Conservation (phyloP, 2,329 filamentous ascomycete genomes). For the Hymenoscyphus repandus region DNA sequence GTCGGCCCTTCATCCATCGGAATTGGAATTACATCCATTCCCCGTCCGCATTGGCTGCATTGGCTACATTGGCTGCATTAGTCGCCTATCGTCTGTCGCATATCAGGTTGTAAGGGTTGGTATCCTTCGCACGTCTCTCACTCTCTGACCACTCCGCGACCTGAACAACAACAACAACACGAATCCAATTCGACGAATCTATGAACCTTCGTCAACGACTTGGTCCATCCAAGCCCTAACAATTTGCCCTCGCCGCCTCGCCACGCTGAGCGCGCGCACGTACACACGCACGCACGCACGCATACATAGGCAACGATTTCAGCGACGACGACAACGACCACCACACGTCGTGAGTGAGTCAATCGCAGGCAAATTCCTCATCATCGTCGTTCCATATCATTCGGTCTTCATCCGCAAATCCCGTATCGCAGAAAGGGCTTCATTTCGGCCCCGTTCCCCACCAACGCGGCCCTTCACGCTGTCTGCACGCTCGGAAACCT, state of each 20-base stretch:
- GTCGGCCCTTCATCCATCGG: neutral
- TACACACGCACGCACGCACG: neutral
- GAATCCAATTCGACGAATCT: too few species aligned
- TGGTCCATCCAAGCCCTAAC: neutral
- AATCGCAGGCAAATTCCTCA: too few species aligned
- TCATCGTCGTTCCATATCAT: too few species aligned
- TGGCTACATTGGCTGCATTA: neutral
- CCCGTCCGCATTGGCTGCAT: neutral
- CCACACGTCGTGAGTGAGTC: neutral
- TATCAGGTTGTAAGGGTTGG: neutral
- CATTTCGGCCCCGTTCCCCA: too few species aligned
- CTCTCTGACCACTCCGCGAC: neutral
- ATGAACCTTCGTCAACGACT: too few species aligned
- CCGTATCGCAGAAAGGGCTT: too few species aligned
- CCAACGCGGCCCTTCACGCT: too few species aligned
- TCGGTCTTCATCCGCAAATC: too few species aligned
- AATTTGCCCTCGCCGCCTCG: neutral
- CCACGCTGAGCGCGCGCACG: neutral
- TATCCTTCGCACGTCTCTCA: neutral
- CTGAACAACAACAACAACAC: neutral
- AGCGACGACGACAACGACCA: neutral
- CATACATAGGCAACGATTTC: neutral
- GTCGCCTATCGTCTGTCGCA: neutral
- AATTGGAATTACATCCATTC: neutral
- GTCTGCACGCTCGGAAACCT: too few species aligned